Percentiles rank a stretch among this genome's conserved stretches.
These are phyloP conservation scores for Astathelohania contejeani DNA, from an alignment of 371 early-diverging fungal genomes.

Conservation along the genomic window DNA sequence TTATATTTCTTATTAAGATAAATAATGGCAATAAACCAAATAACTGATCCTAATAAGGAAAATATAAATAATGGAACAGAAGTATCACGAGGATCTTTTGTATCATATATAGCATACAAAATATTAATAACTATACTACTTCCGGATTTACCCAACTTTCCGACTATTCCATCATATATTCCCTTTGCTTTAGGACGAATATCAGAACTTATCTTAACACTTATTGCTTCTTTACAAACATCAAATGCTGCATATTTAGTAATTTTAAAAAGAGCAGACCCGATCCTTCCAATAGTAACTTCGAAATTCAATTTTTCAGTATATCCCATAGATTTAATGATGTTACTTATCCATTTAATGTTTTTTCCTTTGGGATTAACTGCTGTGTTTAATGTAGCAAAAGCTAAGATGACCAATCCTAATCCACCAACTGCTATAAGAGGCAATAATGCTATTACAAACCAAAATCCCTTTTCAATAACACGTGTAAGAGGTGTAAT, in stretches of 20 bases:
- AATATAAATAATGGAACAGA: not conserved
- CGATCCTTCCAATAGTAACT: conserved; percentile 16
- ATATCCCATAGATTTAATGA: not conserved
- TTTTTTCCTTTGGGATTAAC: not conserved
- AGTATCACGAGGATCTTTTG: conserved; percentile 31
- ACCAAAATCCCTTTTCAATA: conserved; percentile 42
- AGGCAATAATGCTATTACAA: conserved; percentile 44
- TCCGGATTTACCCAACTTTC: conserved; percentile 48
- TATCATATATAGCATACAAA: not conserved
- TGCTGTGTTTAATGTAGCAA: not conserved
- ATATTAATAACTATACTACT: conserved; percentile 16
- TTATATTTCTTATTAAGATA: conserved; percentile 47
- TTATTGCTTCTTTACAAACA: conserved; percentile 48
- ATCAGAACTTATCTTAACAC: conserved; percentile 42
- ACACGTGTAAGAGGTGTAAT: conserved; percentile 43
- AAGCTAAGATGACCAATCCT: not conserved
- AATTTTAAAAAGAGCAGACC: conserved; percentile 25
- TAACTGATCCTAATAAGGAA: not conserved
- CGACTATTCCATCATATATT: conserved; percentile 49
- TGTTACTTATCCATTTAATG: not conserved
- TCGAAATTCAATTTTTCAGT: not conserved
- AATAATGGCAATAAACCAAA: conserved; percentile 45
- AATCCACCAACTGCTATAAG: conserved; percentile 19
- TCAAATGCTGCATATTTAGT: conserved; percentile 51
- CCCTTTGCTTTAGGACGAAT: conserved; percentile 45